Evolutionary conservation across 495 filamentous ascomycete genomes (phyloP), one percentile per base, ranked within the genome.

Genomic region (Penicillium antarcticum): DNA sequence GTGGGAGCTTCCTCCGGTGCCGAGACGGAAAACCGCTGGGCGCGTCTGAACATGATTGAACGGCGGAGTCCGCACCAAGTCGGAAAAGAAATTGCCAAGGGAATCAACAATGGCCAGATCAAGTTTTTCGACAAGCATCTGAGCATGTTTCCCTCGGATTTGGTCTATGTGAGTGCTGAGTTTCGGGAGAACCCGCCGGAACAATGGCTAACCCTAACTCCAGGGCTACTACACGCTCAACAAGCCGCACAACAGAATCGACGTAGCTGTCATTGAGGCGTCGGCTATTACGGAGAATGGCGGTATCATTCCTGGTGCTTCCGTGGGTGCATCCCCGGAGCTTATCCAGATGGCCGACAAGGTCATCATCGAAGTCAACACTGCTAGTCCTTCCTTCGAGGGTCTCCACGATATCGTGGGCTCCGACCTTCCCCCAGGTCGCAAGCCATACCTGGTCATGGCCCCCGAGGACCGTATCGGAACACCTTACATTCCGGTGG

Each of bases 281-380:
- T 85, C 84, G 29, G 90, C 88, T 52, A 95, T 96, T 65, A 94
- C 89, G n/a, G 89, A 92, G 62, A 87, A 92, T 66, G 91, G 91
- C 39, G 89, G 88, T 45, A 92, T 96, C 63, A 88, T 96, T 35
- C 89, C 88, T 24, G 91, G 91, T 53, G 90, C 91, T 18, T 88
- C 84, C 21, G 91, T 96, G 12, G 91, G 91, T 43, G 91, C 91
- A 2, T 86, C 84, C 9, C 91, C 91, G 14, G 91, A 96, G 67
- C 76, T 96, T 29, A 77, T 96, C 50, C 89, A 95, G 70, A 86
- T 92, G 79, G 87, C 89, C 36, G 88, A 92, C 61, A 95, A 94
- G 78, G 86, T 96, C 67, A 90, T 96, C 60, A 89, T 96, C 56
- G 91, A 96, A 73, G 88, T 95, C 69, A 96, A 96, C 76, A 96